Base-by-base conservation (phyloP, 163 green algal genomes). In the Scenedesmus sp. region DNA sequence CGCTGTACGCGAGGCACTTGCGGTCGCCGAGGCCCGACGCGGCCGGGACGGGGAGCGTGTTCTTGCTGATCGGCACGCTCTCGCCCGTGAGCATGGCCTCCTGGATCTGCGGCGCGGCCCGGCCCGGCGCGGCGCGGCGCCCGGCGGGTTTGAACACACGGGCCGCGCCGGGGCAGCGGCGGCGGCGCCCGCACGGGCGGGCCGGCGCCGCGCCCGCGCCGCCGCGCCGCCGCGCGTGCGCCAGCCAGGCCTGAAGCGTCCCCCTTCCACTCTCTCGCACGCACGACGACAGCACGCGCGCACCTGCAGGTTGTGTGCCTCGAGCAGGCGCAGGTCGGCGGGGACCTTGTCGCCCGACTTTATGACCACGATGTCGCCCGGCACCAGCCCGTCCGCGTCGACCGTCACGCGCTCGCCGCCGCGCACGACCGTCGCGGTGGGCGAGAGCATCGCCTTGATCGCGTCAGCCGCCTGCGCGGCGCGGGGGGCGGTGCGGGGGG, bases 71-170 rank as follows among this genome's bases (percentile, higher is more conserved):
- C 3, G 94, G 87, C 70, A 93, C 86, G 17, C 87, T 90, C 85
- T 97, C 94, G 22, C 96, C 96, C 18, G 97, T 99, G 26, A 99
- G 85, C 33, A 92, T 94, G 0, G 96, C 87, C 86, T 99, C 95
- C 86, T 99, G 94, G 34, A 88, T 80, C 14, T 94, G 86, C 50
- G n/a, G n/a, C n/a, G n/a, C n/a, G n/a, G n/a, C n/a, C n/a, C n/a
- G n/a, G n/a, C n/a, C n/a, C n/a, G n/a, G n/a, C n/a, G n/a, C n/a
- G n/a, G n/a, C n/a, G n/a, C n/a, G n/a, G n/a, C n/a, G n/a, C n/a
- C n/a, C n/a, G n/a, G n/a, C n/a, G n/a, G n/a, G n/a, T n/a, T n/a
- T n/a, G n/a, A n/a, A n/a, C n/a, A n/a, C n/a, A n/a, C n/a, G n/a
- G n/a, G n/a, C n/a, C n/a, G n/a, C n/a, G n/a, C n/a, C n/a, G n/a